These are phyloP conservation scores for Ramalina peruviana DNA, from an alignment of 495 filamentous ascomycete species.

Conservation along the genomic window DNA sequence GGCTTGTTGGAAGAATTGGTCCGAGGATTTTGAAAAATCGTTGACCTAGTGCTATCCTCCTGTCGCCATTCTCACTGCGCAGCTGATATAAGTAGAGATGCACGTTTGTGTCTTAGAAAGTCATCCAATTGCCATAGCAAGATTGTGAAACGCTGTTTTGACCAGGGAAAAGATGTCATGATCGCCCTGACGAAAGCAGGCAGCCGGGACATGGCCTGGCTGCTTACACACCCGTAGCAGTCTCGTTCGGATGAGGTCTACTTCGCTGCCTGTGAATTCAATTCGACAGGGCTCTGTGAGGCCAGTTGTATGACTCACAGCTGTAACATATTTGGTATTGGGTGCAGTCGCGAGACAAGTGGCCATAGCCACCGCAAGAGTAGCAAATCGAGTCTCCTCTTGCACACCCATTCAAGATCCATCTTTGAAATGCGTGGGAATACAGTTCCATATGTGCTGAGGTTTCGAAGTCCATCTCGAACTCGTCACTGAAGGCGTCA, in stretches of 20 bases:
- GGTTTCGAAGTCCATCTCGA: too few relatives aligned
- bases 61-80: neutral
- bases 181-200: constrained; percentile 58
- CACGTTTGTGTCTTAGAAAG: neutral
- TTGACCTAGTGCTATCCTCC: too few relatives aligned
- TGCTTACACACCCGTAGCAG: constrained; percentile 99
- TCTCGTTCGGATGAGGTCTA: constrained; percentile 81
- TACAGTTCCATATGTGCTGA: too few relatives aligned
- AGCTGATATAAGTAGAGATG: neutral
- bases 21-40: too few relatives aligned
- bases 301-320: constrained; percentile 39
- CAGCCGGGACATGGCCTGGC: constrained; percentile 86
- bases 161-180: neutral
- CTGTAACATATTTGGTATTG: constrained; percentile 99
- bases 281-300: constrained; percentile 1
- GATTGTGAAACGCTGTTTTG: too few relatives aligned
- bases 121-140: neutral
- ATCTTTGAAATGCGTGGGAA: too few relatives aligned
- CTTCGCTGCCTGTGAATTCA: constrained; percentile 49
- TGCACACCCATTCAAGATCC: too few relatives aligned
- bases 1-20: too few relatives aligned
- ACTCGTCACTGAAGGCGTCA: too few relatives aligned
- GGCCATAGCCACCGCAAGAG: constrained; percentile 90
- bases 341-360: constrained; percentile 95
- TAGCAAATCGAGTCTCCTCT: constrained; percentile 72